These are phyloP conservation scores for Hemisphaericaspora xylofermentans DNA, from an alignment of 1,139 yeast genomes.

Conservation along the genomic window DNA sequence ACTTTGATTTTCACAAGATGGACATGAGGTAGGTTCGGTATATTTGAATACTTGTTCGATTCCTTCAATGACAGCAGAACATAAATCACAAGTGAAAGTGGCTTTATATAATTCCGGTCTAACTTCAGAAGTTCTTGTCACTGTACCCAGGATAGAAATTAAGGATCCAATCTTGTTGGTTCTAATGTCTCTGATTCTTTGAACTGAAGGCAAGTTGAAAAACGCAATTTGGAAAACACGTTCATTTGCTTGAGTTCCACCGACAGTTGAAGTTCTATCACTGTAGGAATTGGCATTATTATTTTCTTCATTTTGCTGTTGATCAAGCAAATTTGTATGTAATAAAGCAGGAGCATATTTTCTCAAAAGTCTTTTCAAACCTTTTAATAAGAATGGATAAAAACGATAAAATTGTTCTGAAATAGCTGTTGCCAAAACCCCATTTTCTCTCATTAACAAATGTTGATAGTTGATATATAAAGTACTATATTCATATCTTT, in stretches of 20 bases:
- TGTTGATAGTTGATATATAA: slow-evolving; percentile 86
- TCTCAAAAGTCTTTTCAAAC: slow-evolving; percentile 70
- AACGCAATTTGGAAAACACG: slow-evolving; percentile 87
- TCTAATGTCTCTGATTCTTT: slow-evolving; percentile 85
- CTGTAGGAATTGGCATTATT: slow-evolving; percentile 10
- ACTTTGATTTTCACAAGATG: slow-evolving; percentile 83
- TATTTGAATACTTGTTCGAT: slow-evolving; percentile 92
- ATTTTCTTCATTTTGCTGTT: slow-evolving; percentile 8
- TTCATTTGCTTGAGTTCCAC: slow-evolving; percentile 50
- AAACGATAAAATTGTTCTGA: slow-evolving; percentile 91
- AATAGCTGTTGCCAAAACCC: slow-evolving; percentile 86
- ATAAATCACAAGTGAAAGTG: slow-evolving; percentile 84
- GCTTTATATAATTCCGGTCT: slow-evolving; percentile 92
- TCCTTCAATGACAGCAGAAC: slow-evolving; percentile 82
- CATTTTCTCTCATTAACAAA: slow-evolving; percentile 71
- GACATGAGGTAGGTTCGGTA: slow-evolving; percentile 94
- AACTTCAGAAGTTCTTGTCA: slow-evolving; percentile 94
- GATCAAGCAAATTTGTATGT: slow-evolving; percentile 42
- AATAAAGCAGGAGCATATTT: slow-evolving; percentile 75
- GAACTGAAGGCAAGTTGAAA: slow-evolving; percentile 78
- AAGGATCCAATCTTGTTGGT: slow-evolving; percentile 87
- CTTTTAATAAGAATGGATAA: slow-evolving; percentile 77
- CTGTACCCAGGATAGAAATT: slow-evolving; percentile 89
- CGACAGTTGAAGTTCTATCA: slow-evolving; percentile 25
- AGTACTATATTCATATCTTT: slow-evolving; percentile 71